Conservation (phyloP, 1,139 yeast genomes). For the Sugiyamaella xylanicola region DNA sequence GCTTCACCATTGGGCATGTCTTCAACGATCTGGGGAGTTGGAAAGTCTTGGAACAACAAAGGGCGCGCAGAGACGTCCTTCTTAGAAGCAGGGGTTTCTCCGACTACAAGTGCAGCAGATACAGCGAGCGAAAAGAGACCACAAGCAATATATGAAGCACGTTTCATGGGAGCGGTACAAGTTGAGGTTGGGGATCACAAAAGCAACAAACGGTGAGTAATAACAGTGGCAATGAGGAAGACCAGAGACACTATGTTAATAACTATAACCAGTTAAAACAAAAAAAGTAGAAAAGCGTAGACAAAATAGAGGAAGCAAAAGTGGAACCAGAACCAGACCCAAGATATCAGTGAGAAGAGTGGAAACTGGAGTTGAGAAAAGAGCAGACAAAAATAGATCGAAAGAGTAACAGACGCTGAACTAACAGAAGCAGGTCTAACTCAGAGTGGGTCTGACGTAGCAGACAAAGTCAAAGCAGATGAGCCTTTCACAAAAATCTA, state of each 20-base stretch:
- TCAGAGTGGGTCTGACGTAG: too few species aligned
- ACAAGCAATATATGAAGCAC: constrained; percentile 2
- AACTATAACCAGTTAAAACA: too few species aligned
- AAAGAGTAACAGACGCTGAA: too few species aligned
- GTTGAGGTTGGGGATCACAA: neutral
- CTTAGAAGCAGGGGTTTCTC: neutral
- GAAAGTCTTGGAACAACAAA: constrained; percentile 11
- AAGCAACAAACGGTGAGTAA: neutral
- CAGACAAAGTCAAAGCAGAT: neutral
- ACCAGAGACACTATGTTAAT: too few species aligned
- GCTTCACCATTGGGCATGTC: constrained; percentile 35
- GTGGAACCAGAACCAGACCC: too few species aligned
- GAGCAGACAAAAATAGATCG: too few species aligned
- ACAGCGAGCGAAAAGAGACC: constrained; percentile 2
- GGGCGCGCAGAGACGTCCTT: neutral
- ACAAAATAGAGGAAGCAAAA: too few species aligned
- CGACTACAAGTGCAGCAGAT: constrained; percentile 12
- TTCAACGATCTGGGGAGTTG: constrained; percentile 14
- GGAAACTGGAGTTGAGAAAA: too few species aligned
- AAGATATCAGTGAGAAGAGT: too few species aligned
- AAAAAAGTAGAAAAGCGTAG: too few species aligned
- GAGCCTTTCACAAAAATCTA: neutral
- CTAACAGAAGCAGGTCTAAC: too few species aligned
- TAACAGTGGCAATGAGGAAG: neutral
- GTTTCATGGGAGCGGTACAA: constrained; percentile 10